These are phyloP conservation scores for Hsuehochloa calcarea DNA, from an alignment of 176 grass and related monocot genomes.

Conservation along the genomic window DNA sequence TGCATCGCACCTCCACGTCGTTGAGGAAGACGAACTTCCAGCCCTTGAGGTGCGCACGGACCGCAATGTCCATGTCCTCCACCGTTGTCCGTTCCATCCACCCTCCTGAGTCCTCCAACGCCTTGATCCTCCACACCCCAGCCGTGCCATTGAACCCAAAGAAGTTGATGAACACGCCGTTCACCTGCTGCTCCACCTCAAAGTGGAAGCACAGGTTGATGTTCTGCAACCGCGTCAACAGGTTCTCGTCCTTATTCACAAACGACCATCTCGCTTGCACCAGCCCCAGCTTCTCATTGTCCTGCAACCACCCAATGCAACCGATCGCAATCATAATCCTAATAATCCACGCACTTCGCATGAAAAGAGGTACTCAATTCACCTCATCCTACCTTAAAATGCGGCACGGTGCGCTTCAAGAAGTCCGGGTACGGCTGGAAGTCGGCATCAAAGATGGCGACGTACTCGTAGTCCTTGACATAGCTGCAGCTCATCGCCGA, in stretches of 20 bases:
- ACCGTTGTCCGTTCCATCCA: slow-evolving; percentile 97
- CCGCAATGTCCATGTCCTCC: slow-evolving; percentile 96
- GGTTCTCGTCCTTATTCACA: slow-evolving; percentile 95
- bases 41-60: slow-evolving; percentile 74
- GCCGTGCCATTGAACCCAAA: slow-evolving; percentile 96
- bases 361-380: not conserved
- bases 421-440: slow-evolving; percentile 87
- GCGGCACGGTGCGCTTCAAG: slow-evolving; percentile 65
- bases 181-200: slow-evolving; percentile 97
- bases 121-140: slow-evolving; percentile 87
- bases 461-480: slow-evolving; percentile 80
- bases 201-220: slow-evolving; percentile 97
- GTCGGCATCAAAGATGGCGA: slow-evolving; percentile 88
- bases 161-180: slow-evolving; percentile 80
- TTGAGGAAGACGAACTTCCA: slow-evolving; percentile 97
- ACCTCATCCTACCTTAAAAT: slow-evolving; percentile 71
- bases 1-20: slow-evolving; percentile 66
- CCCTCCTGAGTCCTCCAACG: slow-evolving; percentile 71
- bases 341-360: not conserved
- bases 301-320: slow-evolving; percentile 41
- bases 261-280: slow-evolving; percentile 93
- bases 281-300: slow-evolving; percentile 64
- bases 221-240: slow-evolving; percentile 79
- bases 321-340: not conserved
- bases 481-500: slow-evolving; percentile 85